Base-by-base conservation (phyloP, 139 green algal genomes). In the Zygnema circumcarinatum region DNA sequence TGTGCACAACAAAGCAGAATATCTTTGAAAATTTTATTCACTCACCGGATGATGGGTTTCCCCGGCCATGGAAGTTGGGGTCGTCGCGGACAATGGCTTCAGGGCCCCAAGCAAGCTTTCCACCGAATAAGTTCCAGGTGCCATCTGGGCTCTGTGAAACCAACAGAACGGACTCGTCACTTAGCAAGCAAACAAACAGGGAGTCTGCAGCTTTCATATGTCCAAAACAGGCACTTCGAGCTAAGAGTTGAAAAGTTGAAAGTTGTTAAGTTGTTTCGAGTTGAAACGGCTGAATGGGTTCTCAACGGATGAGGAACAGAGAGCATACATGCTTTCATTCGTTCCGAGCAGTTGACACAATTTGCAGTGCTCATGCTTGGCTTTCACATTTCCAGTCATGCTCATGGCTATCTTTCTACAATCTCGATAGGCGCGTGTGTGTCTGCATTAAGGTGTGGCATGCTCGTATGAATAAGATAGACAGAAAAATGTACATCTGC, bases 31-130 rank as follows among this genome's bases (percentile, higher is more conserved):
- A n/a, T n/a, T n/a, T n/a, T n/a, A n/a, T n/a, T n/a, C 16, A 62
- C 83, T 88, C 38, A 83, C 81, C 86, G 33, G 35, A 88, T 74
- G 53, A 81, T 32, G 33, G 85, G 73, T 90, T 90, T 67, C 91
- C 91, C 1, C 74, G 76, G 38, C 92, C 92, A 31, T 81, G 3
- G 69, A 93, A 94, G 67, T 94, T 87, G 53, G 88, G 90, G 81
- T 94, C 90, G 56, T 94, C 91, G 1, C 75, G 33, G 35, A 92
- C 88, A 52, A 94, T 93, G 25, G 92, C 92, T 16, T 86, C 62
- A 11, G 81, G 81, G 3, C 87, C 91, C 91, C 91, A 94, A 2
- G 69, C 90, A 11, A 92, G 39, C 84, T 92, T 93, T 3, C 86
- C 87, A 2, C 87, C 78, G 38, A 92, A 91, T 25, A 87, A 74